phyloP scores from a whole-genome alignment of 192 early-diverging fungal species.

The Coemansia interrupta region DNA sequence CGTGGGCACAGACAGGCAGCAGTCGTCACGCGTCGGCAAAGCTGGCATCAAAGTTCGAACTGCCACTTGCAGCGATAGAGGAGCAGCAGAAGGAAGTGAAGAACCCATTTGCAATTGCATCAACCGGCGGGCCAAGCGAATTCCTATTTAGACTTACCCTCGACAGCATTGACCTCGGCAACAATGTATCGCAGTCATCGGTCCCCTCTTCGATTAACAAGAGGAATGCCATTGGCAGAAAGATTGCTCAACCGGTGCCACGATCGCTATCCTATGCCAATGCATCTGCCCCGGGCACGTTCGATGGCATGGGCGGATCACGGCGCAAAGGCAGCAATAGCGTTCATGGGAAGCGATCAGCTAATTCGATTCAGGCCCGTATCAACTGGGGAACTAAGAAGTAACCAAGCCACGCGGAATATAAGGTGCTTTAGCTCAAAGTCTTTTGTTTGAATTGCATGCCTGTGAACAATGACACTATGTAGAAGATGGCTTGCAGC shows the following conservation, averaged over 20 bases:
- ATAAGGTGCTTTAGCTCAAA: background rate
- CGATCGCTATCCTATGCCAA: background rate
- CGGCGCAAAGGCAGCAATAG: slow-evolving; percentile 3
- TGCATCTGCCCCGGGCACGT: background rate
- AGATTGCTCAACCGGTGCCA: background rate
- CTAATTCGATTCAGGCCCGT: slow-evolving; percentile 20
- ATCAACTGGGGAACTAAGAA: slow-evolving; percentile 41
- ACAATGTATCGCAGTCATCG: background rate
- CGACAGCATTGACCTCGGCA: slow-evolving; percentile 1
- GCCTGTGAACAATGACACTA: background rate
- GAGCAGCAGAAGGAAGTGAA: background rate
- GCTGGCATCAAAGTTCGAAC: slow-evolving; percentile 23
- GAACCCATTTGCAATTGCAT: slow-evolving; percentile 17
- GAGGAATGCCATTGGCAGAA: too few species aligned
- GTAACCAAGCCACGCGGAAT: background rate
- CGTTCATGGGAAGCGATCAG: slow-evolving; percentile 6
- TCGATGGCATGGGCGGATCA: slow-evolving; percentile 26
- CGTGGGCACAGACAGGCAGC: background rate
- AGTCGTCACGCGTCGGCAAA: background rate
- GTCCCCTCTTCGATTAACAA: background rate
- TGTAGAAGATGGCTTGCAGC: too few species aligned
- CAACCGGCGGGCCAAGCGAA: background rate
- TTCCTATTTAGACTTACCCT: slow-evolving; percentile 7
- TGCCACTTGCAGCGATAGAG: slow-evolving; percentile 18
- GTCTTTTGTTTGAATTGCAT: background rate